Conservation (phyloP, 768 basidiomycete genomes). For the Lactifluus subvellereus region DNA sequence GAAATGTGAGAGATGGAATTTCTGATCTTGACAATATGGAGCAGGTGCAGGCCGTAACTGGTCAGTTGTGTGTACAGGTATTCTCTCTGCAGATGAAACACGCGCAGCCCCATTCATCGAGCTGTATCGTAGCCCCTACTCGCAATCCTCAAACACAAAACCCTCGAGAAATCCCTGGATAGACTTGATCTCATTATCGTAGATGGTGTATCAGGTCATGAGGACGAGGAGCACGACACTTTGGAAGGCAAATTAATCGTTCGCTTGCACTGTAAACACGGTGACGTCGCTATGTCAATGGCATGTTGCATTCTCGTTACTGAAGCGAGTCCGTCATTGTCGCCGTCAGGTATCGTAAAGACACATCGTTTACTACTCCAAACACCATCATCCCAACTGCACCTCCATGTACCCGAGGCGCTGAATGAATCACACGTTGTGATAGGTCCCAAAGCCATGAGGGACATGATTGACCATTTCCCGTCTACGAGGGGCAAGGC, state of each 20-base stretch:
- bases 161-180: conserved; percentile 72
- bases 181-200: conserved; percentile 67
- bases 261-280: conserved; percentile 78
- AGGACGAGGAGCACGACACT: conserved; percentile 46
- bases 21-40: conserved; percentile 32
- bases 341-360: conserved; percentile 61
- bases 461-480: conserved; percentile 80
- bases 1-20: conserved; percentile 18
- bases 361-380: conserved; percentile 69
- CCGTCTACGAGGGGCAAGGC: conserved; percentile 58
- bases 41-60: conserved; percentile 43
- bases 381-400: conserved; percentile 51
- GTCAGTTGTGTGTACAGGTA: conserved; percentile 69
- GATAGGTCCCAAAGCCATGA: conserved; percentile 67
- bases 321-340: neutral
- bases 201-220: conserved; percentile 42
- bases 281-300: conserved; percentile 35
- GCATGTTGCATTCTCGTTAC: neutral
- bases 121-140: conserved; percentile 45
- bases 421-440: conserved; percentile 56
- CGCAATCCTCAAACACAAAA: conserved; percentile 67
- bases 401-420: conserved; percentile 59
- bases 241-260: conserved; percentile 69
- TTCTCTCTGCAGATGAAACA: conserved; percentile 8
- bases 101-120: conserved; percentile 25